phyloP scores from a whole-genome alignment of 2,329 filamentous ascomycete species.

The Botrytis fragariae region DNA sequence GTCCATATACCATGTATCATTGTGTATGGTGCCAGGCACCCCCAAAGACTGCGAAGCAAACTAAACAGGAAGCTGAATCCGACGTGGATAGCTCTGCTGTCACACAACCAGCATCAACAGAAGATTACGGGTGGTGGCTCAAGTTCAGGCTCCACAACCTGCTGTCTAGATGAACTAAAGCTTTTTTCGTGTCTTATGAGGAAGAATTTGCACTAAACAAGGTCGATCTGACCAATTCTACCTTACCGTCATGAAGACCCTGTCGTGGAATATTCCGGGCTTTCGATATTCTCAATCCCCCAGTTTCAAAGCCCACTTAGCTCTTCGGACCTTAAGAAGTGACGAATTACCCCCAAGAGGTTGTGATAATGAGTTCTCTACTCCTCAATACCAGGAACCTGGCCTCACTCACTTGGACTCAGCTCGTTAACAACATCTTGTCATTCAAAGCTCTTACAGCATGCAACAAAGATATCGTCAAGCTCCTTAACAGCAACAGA shows the following conservation, averaged over 20 bases:
- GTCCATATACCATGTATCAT: neutral
- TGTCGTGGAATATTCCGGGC: neutral
- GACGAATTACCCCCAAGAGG: neutral
- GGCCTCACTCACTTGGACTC: neutral
- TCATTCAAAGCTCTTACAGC: neutral
- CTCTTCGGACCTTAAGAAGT: neutral
- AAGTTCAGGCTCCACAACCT: neutral
- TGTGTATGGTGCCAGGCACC: neutral
- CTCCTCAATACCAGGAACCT: neutral
- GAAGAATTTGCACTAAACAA: neutral
- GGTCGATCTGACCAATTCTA: neutral
- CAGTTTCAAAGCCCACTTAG: neutral
- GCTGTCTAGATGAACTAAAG: neutral
- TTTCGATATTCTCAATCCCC: neutral
- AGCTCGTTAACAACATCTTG: neutral
- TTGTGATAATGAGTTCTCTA: neutral
- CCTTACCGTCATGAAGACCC: neutral
- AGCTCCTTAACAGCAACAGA: neutral
- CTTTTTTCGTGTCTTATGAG: neutral
- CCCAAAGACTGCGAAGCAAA: neutral
- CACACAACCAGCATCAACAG: constrained; percentile 65
- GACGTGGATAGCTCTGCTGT: constrained; percentile 54
- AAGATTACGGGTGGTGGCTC: too few species aligned
- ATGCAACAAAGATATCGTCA: neutral
- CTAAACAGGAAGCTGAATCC: neutral